Evolutionary conservation across 148 eudicot genomes (phyloP).

Genomic region (Rhododendron williamsianum): DNA sequence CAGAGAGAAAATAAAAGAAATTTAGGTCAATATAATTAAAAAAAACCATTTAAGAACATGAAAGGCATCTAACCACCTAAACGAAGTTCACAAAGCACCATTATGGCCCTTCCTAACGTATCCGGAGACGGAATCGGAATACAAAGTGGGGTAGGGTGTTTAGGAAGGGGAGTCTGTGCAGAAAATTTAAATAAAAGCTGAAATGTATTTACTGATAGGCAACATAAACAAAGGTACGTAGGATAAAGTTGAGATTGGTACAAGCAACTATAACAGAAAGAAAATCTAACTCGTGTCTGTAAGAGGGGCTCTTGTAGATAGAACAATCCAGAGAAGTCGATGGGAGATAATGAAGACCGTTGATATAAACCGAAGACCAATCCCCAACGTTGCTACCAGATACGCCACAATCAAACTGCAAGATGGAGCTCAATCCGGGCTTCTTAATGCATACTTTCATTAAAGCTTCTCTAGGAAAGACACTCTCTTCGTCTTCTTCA

Average conservation of each 20-base stretch:
- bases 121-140: not conserved
- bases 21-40: not conserved
- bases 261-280: not conserved
- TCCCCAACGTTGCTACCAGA: constrained; percentile 18
- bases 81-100: not conserved
- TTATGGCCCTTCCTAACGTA: not conserved
- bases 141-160: not conserved
- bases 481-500: constrained; percentile 6
- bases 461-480: constrained; percentile 39
- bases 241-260: not conserved
- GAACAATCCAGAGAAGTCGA: constrained; percentile 31
- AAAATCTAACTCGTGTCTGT: constrained; percentile 36
- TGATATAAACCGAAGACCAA: constrained; percentile 37
- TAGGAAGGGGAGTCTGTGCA: not conserved
- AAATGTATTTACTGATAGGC: not conserved
- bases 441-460: constrained; percentile 83
- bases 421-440: constrained; percentile 66
- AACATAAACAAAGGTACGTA: not conserved
- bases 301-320: constrained; percentile 53
- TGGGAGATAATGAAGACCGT: constrained; percentile 43
- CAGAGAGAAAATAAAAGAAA: not conserved
- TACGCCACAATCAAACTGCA: constrained; percentile 68
- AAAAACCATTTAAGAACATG: not conserved
- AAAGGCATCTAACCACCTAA: not conserved
- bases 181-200: not conserved